Conservation (phyloP, 2,329 filamentous ascomycete genomes). For the Fusarium phyllophilum region DNA sequence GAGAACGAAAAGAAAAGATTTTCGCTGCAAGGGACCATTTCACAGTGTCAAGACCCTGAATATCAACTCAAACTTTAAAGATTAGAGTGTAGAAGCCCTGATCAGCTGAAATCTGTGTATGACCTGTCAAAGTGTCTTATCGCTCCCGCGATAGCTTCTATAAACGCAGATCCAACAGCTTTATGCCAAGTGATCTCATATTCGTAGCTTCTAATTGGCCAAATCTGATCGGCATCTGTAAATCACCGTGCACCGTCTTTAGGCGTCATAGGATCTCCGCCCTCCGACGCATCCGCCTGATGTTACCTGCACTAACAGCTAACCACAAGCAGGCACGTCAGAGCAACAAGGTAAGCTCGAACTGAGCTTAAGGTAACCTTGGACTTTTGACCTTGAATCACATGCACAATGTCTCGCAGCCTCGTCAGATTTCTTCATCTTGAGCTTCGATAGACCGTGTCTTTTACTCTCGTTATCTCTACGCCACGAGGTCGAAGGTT, state of each 20-base stretch:
- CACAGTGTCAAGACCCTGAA: neutral
- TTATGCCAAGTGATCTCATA: slow-evolving; percentile 27
- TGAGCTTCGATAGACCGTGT: slow-evolving; percentile 2
- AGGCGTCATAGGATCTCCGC: slow-evolving; percentile 38
- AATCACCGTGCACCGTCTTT: slow-evolving; percentile 23
- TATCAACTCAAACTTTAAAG: neutral
- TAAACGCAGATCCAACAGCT: slow-evolving; percentile 18
- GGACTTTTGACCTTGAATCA: slow-evolving; percentile 34
- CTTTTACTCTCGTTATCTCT: neutral
- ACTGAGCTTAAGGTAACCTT: neutral
- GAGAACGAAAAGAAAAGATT: neutral
- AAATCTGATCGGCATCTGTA: slow-evolving; percentile 7
- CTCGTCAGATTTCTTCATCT: slow-evolving; percentile 15
- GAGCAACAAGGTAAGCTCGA: slow-evolving; percentile 8
- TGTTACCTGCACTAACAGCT: slow-evolving; percentile 33
- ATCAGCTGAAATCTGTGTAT: slow-evolving; percentile 23
- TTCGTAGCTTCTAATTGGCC: slow-evolving; percentile 29
- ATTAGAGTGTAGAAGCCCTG: neutral
- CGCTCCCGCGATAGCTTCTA: slow-evolving; percentile 13
- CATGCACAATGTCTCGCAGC: slow-evolving; percentile 41
- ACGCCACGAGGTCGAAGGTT: slow-evolving; percentile 25
- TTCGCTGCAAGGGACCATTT: neutral
- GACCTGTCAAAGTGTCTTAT: slow-evolving; percentile 1
- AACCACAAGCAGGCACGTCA: slow-evolving; percentile 14
- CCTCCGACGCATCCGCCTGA: slow-evolving; percentile 40